Percentiles rank a stretch among this genome's conserved stretches.
Conservation (phyloP, 73 alveolate genomes). For the Paramecium sonneborni region DNA sequence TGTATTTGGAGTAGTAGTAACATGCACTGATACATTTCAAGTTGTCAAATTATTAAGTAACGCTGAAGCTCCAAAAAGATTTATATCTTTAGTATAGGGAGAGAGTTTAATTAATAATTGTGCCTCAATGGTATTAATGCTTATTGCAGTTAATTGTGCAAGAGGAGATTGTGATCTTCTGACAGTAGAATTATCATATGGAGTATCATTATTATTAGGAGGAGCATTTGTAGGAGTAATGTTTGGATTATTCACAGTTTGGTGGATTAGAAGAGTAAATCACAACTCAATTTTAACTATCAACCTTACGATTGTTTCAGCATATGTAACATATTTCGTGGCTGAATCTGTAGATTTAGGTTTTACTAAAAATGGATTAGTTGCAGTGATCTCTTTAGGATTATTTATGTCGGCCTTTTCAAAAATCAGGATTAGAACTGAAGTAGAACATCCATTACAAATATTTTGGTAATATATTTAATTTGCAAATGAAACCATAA, state of each 20-base stretch:
- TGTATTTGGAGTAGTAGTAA: constrained; percentile 74
- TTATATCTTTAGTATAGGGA: constrained; percentile 75
- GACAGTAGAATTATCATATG: constrained; percentile 29
- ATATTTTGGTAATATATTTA: constrained; percentile 69
- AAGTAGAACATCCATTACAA: constrained; percentile 65
- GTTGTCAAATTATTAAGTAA: constrained; percentile 73
- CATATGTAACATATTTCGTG: constrained; percentile 71
- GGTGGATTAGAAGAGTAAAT: constrained; percentile 74
- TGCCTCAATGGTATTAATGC: constrained; percentile 74
- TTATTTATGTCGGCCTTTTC: constrained; percentile 73
- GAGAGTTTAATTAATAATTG: constrained; percentile 77
- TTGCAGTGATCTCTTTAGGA: constrained; percentile 76
- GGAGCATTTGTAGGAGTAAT: constrained; percentile 73
- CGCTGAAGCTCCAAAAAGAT: constrained; percentile 75
- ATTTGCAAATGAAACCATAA: constrained; percentile 70
- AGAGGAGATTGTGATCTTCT: constrained; percentile 16
- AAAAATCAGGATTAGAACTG: constrained; percentile 68
- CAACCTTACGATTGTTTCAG: constrained; percentile 71
- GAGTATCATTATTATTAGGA: constrained; percentile 55
- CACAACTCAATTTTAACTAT: constrained; percentile 75
- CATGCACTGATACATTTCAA: constrained; percentile 83
- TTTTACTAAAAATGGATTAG: constrained; percentile 69
- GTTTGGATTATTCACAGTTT: constrained; percentile 62
- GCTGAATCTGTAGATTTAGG: constrained; percentile 69
- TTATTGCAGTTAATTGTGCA: constrained; percentile 60